Evolutionary conservation across 371 early-diverging fungal species (phyloP).

Genomic region (Actinomucor elegans): DNA sequence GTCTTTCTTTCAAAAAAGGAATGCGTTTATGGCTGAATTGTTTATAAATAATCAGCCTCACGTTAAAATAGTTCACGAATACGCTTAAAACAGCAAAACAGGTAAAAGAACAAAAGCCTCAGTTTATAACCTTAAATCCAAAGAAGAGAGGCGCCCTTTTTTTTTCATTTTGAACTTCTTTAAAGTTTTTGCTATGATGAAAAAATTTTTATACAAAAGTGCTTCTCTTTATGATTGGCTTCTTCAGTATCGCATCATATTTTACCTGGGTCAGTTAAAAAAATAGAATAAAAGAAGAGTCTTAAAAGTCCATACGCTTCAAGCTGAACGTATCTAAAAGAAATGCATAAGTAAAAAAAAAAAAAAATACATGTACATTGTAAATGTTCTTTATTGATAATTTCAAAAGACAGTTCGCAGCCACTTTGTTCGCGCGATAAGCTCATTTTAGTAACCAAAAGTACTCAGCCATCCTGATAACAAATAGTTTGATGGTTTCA

Average conservation of each 20-base stretch:
- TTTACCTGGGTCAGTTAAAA: too few species aligned
- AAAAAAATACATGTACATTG: not conserved
- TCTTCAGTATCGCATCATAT: too few species aligned
- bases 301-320: not conserved
- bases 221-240: too few species aligned
- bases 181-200: not conserved
- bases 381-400: too few species aligned
- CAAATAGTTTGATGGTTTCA: not conserved
- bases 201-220: not conserved
- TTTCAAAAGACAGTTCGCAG: not conserved
- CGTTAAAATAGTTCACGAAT: constrained; percentile 5
- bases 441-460: not conserved
- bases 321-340: not conserved
- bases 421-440: constrained; percentile 1
- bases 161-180: not conserved
- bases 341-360: not conserved
- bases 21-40: constrained; percentile 3
- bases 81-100: constrained; percentile 1
- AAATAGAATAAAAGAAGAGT: not conserved
- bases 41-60: constrained; percentile 12
- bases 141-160: not conserved
- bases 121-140: constrained; percentile 7
- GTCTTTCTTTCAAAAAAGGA: not conserved
- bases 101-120: constrained; percentile 8
- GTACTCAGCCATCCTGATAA: not conserved